phyloP scores from a whole-genome alignment of 1,284 basidiomycete genomes.

The Boletus sp. region DNA sequence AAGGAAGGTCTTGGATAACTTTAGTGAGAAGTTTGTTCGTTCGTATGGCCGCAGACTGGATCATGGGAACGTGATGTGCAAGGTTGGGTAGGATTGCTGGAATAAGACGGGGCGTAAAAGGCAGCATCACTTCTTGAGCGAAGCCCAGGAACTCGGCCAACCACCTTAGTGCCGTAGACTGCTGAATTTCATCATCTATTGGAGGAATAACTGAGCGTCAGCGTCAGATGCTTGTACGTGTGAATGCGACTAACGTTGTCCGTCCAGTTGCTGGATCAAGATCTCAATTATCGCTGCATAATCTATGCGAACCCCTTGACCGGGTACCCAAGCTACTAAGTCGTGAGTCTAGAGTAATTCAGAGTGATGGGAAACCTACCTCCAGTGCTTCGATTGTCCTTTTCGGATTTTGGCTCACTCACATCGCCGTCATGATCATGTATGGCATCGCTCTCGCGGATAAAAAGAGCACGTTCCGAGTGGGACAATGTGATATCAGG shows the following conservation, averaged over 20 bases:
- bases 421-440: slow-evolving; percentile 49
- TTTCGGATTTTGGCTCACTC: slow-evolving; percentile 49
- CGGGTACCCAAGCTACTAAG: slow-evolving; percentile 79
- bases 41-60: slow-evolving; percentile 84
- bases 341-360: slow-evolving; percentile 29
- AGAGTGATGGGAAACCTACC: slow-evolving; percentile 45
- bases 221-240: slow-evolving; percentile 3
- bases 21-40: slow-evolving; percentile 87
- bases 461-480: slow-evolving; percentile 54
- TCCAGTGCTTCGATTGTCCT: slow-evolving; percentile 64
- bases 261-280: slow-evolving; percentile 86
- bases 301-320: slow-evolving; percentile 91
- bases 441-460: slow-evolving; percentile 55
- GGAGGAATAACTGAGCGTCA: slow-evolving; percentile 4
- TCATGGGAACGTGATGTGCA: slow-evolving; percentile 88
- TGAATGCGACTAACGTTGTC: slow-evolving; percentile 66
- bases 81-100: slow-evolving; percentile 93
- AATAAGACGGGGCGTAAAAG: slow-evolving; percentile 92
- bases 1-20: slow-evolving; percentile 86
- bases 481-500: slow-evolving; percentile 54
- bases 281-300: slow-evolving; percentile 95
- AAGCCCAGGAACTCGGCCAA: slow-evolving; percentile 90
- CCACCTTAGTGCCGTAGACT: slow-evolving; percentile 90
- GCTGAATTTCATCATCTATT: slow-evolving; percentile 87
- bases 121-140: slow-evolving; percentile 89